phyloP scores from a whole-genome alignment of 2,329 filamentous ascomycete species.

The Aspergillus sp. region DNA sequence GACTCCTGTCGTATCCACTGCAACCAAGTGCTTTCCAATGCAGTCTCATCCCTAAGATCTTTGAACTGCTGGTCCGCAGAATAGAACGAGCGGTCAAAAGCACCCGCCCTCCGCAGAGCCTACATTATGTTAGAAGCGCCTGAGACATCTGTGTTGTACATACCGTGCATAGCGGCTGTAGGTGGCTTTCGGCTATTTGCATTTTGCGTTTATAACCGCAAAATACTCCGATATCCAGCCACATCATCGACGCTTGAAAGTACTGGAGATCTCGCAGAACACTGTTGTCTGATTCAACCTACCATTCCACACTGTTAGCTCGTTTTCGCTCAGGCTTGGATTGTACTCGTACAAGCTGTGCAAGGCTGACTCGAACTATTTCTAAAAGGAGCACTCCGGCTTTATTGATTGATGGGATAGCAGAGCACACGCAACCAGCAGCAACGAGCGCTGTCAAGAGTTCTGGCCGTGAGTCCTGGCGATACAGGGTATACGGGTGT shows the following conservation, averaged over 20 bases:
- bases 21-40: background rate
- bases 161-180: slow-evolving; percentile 9
- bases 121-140: background rate
- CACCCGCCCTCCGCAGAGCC: slow-evolving; percentile 2
- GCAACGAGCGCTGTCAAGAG: slow-evolving; percentile 1
- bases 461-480: background rate
- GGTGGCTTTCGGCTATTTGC: slow-evolving; percentile 6
- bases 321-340: background rate
- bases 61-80: background rate
- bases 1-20: slow-evolving; percentile 5
- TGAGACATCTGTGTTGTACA: background rate
- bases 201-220: slow-evolving; percentile 9
- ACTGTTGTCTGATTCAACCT: slow-evolving; percentile 8
- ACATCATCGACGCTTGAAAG: slow-evolving; percentile 10
- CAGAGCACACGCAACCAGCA: slow-evolving; percentile 7
- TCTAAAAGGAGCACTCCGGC: slow-evolving; percentile 6
- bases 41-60: background rate
- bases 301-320: background rate
- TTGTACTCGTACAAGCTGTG: background rate
- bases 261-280: slow-evolving; percentile 6
- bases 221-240: slow-evolving; percentile 6
- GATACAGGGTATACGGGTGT: slow-evolving; percentile 7
- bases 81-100: slow-evolving; percentile 7
- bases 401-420: slow-evolving; percentile 1
- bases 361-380: slow-evolving; percentile 4